These are phyloP conservation scores for Dillenia suffruticosa DNA, from an alignment of 164 flowering plant genomes.

Conservation along the genomic window DNA sequence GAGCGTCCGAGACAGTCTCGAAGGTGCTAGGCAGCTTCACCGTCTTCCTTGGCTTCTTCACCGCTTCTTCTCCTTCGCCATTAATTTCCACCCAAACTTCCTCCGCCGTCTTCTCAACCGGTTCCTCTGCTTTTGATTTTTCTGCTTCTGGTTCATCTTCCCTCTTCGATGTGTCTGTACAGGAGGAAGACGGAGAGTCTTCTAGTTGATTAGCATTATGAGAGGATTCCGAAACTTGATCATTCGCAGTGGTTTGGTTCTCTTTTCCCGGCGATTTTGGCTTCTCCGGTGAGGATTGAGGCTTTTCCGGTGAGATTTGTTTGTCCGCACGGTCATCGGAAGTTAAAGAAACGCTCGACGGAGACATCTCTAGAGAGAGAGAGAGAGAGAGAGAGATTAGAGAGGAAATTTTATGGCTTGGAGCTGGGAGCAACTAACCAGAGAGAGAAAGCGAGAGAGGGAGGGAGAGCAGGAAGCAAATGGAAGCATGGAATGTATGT, in stretches of 20 bases:
- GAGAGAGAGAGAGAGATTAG: background rate
- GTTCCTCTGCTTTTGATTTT: background rate
- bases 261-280: background rate
- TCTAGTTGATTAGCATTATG: background rate
- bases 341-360: background rate
- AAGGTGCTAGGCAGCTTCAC: slow-evolving; percentile 6
- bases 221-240: background rate
- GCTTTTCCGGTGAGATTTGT: background rate
- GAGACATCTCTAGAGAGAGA: background rate
- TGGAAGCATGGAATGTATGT: background rate
- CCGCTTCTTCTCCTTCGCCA: background rate
- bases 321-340: background rate
- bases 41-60: slow-evolving; percentile 10
- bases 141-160: background rate
- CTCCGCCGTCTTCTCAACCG: no score
- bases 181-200: background rate
- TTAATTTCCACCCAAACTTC: background rate
- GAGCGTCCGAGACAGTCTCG: slow-evolving; percentile 1
- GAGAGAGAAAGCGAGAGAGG: background rate
- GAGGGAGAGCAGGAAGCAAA: background rate
- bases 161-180: background rate
- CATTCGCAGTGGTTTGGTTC: background rate
- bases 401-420: no score
- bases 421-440: no score
- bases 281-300: background rate